Evolutionary conservation across 169 alveolate species (phyloP).

Genomic region (Babesia gibsoni): DNA sequence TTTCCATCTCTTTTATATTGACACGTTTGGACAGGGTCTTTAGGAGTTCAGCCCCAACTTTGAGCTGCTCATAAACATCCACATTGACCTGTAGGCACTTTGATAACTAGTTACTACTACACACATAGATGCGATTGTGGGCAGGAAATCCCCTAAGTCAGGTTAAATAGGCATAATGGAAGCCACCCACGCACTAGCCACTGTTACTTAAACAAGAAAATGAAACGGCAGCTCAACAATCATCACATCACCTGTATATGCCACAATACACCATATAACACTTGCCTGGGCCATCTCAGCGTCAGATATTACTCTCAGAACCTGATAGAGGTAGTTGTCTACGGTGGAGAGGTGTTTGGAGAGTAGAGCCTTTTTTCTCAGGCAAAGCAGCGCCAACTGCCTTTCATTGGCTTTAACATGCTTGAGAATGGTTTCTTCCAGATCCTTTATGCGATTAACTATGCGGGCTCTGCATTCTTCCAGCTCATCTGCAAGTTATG

Average conservation of each 20-base stretch:
- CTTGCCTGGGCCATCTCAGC: constrained; percentile 57
- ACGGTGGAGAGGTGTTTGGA: constrained; percentile 21
- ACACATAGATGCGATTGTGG: too few species aligned
- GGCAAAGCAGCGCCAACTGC: constrained; percentile 18
- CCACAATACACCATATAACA: too few species aligned
- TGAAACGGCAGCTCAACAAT: too few species aligned
- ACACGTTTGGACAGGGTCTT: constrained; percentile 7
- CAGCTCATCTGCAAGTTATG: constrained; percentile 20
- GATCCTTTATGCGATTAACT: constrained; percentile 16
- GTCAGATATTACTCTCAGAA: constrained; percentile 48
- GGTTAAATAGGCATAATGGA: too few species aligned
- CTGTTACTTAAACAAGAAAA: too few species aligned
- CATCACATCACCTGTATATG: too few species aligned
- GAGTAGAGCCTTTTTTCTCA: constrained; percentile 45
- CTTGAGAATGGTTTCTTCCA: background rate
- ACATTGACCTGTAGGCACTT: constrained; percentile 32
- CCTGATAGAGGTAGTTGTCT: constrained; percentile 18
- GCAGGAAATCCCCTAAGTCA: too few species aligned
- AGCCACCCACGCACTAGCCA: too few species aligned
- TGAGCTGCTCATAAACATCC: constrained; percentile 31
- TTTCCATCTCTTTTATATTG: constrained; percentile 25
- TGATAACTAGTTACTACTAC: too few species aligned
- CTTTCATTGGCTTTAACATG: background rate
- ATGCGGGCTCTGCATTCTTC: constrained; percentile 16
- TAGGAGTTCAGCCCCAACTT: constrained; percentile 39